phyloP scores from a whole-genome alignment of 2,329 filamentous ascomycete genomes.

The Neurospora sp. region DNA sequence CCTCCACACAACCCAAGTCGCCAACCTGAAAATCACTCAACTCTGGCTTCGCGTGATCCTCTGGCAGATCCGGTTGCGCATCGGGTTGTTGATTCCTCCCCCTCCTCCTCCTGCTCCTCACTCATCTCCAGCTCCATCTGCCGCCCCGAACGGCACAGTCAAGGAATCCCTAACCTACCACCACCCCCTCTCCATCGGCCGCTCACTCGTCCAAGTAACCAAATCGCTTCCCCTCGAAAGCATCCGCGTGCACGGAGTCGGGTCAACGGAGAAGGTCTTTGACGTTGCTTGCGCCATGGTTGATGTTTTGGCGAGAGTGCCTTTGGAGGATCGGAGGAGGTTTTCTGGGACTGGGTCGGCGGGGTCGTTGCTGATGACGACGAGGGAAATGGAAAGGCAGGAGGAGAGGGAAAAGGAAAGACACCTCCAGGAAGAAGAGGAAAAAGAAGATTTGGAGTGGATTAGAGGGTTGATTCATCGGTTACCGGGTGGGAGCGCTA shows the following conservation, averaged over 20 bases:
- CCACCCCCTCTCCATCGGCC: conserved; percentile 32
- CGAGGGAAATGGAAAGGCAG: neutral
- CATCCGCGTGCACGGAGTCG: conserved; percentile 33
- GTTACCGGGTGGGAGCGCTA: neutral
- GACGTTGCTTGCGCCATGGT: conserved; percentile 34
- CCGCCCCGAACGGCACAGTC: conserved; percentile 13
- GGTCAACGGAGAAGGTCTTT: conserved; percentile 36
- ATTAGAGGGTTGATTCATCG: neutral
- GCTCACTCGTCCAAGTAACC: conserved; percentile 29
- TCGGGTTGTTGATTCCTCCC: conserved; percentile 25
- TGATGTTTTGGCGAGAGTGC: conserved; percentile 33
- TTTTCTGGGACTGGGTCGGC: neutral
- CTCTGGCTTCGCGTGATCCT: conserved; percentile 35
- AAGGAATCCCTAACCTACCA: conserved; percentile 23
- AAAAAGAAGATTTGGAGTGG: neutral
- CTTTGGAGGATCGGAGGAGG: conserved; percentile 17
- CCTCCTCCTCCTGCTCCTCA: neutral
- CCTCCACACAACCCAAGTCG: conserved; percentile 33
- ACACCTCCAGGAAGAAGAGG: neutral
- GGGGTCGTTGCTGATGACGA: neutral
- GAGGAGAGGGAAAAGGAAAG: neutral
- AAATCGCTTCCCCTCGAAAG: conserved; percentile 27
- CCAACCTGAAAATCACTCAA: conserved; percentile 34
- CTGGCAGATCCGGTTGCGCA: conserved; percentile 33
- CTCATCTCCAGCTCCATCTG: conserved; percentile 6